Conservation (phyloP, 305 asterid species). For the Nicotiana rustica region DNA sequence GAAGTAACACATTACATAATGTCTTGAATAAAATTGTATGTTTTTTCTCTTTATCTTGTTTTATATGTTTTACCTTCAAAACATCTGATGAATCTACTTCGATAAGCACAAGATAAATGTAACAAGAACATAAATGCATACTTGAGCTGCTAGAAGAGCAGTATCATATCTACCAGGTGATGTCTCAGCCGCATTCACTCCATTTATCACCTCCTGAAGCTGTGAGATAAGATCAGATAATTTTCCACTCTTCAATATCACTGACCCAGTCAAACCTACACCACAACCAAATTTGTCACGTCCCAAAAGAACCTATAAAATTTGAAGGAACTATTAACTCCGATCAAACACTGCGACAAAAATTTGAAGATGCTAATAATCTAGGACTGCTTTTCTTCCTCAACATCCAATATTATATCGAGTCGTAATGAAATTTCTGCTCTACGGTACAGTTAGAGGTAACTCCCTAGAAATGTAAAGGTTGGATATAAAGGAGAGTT, state of each 20-base stretch:
- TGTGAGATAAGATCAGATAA: constrained; percentile 72
- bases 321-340: constrained; percentile 29
- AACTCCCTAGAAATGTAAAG: background rate
- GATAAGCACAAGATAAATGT: constrained; percentile 33
- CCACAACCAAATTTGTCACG: constrained; percentile 35
- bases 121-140: constrained; percentile 38
- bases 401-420: background rate
- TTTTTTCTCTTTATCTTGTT: background rate
- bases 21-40: constrained; percentile 4
- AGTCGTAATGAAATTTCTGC: constrained; percentile 9
- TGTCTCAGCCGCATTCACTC: constrained; percentile 73
- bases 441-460: background rate
- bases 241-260: constrained; percentile 74
- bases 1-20: background rate
- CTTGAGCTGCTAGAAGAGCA: constrained; percentile 77
- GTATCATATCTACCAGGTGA: constrained; percentile 84
- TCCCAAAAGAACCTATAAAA: constrained; percentile 8
- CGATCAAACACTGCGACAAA: constrained; percentile 10
- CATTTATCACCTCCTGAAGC: constrained; percentile 73
- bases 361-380: constrained; percentile 19
- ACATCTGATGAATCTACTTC: constrained; percentile 37
- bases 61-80: constrained; percentile 4
- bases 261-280: constrained; percentile 79
- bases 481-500: background rate
- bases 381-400: constrained; percentile 12